Evolutionary conservation across 2,329 filamentous ascomycete genomes (phyloP).

Genomic region (Aspergillus intermedius): DNA sequence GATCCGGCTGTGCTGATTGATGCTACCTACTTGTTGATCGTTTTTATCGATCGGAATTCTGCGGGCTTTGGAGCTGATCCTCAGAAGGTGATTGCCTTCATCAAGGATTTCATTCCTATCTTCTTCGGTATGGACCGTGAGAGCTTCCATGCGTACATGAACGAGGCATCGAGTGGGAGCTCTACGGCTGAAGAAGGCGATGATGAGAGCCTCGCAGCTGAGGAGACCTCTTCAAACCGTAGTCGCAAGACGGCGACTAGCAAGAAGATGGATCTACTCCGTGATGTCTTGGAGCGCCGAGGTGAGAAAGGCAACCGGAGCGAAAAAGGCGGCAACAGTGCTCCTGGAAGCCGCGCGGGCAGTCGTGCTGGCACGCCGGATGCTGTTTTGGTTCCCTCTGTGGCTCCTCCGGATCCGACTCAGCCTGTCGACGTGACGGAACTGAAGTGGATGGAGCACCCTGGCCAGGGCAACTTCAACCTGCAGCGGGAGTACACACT

Average conservation of each 20-base stretch:
- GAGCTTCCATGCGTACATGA: slow-evolving; percentile 59
- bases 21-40: slow-evolving; percentile 42
- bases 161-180: slow-evolving; percentile 62
- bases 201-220: slow-evolving; percentile 58
- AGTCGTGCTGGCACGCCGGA: slow-evolving; percentile 80
- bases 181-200: slow-evolving; percentile 73
- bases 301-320: slow-evolving; percentile 63
- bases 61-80: slow-evolving; percentile 56
- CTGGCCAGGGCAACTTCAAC: slow-evolving; percentile 50
- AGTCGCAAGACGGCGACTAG: slow-evolving; percentile 57
- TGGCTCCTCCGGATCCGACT: slow-evolving; percentile 45
- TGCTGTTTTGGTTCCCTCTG: slow-evolving; percentile 41
- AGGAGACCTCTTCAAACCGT: slow-evolving; percentile 63
- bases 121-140: slow-evolving; percentile 73
- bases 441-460: slow-evolving; percentile 56
- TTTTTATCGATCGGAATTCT: slow-evolving; percentile 42
- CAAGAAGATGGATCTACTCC: slow-evolving; percentile 71
- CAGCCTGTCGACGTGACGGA: slow-evolving; percentile 46
- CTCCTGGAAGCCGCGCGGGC: slow-evolving; percentile 53
- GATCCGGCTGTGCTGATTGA: slow-evolving; percentile 61
- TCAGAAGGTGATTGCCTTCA: slow-evolving; percentile 66
- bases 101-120: slow-evolving; percentile 66
- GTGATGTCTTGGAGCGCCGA: slow-evolving; percentile 75
- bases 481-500: slow-evolving; percentile 60
- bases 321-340: slow-evolving; percentile 68